phyloP scores from a whole-genome alignment of 768 basidiomycete species.

The Amylocystis lapponica region DNA sequence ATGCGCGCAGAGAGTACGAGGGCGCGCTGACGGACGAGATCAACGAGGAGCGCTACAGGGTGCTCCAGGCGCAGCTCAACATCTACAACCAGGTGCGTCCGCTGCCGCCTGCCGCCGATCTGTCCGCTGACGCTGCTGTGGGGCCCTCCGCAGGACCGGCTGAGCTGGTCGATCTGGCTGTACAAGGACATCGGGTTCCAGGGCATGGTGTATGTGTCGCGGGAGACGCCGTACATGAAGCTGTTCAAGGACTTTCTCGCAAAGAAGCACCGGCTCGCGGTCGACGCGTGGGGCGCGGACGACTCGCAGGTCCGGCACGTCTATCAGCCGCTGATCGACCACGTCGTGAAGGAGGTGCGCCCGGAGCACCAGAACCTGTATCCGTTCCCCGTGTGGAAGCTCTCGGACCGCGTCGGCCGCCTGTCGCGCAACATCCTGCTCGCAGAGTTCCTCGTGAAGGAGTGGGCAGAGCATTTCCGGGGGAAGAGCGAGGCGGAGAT shows the following conservation, averaged over 20 bases:
- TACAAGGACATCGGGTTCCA: constrained; percentile 86
- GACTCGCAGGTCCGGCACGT: constrained; percentile 47
- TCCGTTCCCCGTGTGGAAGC: constrained; percentile 60
- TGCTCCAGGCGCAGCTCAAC: constrained; percentile 68
- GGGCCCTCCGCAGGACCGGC: constrained; percentile 31
- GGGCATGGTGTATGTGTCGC: constrained; percentile 76
- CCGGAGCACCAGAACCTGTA: constrained; percentile 48
- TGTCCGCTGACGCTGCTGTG: no score
- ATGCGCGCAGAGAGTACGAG: constrained; percentile 49
- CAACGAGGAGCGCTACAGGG: constrained; percentile 61
- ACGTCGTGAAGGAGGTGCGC: constrained; percentile 50
- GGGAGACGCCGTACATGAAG: constrained; percentile 64
- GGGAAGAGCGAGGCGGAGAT: constrained; percentile 55
- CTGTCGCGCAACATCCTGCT: constrained; percentile 64
- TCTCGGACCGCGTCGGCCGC: constrained; percentile 47
- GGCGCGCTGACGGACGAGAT: constrained; percentile 57
- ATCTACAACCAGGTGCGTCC: constrained; percentile 55
- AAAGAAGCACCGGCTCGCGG: constrained; percentile 73
- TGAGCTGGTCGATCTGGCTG: constrained; percentile 84
- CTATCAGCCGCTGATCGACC: constrained; percentile 64
- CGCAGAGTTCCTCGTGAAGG: constrained; percentile 63
- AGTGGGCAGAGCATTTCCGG: constrained; percentile 67
- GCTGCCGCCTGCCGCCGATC: no score
- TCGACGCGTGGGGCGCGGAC: constrained; percentile 78
- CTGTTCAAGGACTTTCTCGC: constrained; percentile 64